These are phyloP conservation scores for Leptographium wingfieldii DNA, from an alignment of 2,329 filamentous ascomycete genomes.

Conservation along the genomic window DNA sequence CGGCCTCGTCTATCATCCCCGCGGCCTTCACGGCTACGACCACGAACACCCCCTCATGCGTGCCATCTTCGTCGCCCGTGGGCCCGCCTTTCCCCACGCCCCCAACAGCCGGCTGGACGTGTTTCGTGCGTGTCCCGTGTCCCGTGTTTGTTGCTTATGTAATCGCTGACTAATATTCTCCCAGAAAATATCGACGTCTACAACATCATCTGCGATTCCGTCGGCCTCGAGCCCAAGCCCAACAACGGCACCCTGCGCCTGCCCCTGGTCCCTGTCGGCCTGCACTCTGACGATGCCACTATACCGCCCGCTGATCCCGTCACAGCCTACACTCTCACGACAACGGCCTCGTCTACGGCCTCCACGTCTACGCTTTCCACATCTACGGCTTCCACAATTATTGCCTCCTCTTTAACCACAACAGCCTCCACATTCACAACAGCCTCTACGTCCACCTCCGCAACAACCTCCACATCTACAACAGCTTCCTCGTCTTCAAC, in stretches of 20 bases:
- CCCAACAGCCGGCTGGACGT: slow-evolving; percentile 66
- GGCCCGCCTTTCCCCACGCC: slow-evolving; percentile 80
- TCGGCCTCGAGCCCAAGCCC: slow-evolving; percentile 57
- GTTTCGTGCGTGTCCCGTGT: slow-evolving; percentile 57
- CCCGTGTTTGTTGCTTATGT: background rate
- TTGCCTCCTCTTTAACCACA: background rate
- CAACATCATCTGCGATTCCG: slow-evolving; percentile 82
- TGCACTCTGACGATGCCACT: slow-evolving; percentile 28
- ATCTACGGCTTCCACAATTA: background rate
- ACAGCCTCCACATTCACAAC: no score
- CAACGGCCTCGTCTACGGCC: slow-evolving; percentile 5
- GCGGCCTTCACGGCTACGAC: slow-evolving; percentile 87
- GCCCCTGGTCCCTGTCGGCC: slow-evolving; percentile 50
- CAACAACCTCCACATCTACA: no score
- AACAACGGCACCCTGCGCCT: slow-evolving; percentile 83
- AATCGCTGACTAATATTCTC: background rate
- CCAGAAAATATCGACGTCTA: slow-evolving; percentile 90
- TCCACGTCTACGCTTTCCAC: no score
- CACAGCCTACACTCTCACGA: slow-evolving; percentile 14
- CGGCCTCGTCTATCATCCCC: slow-evolving; percentile 60
- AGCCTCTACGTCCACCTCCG: no score
- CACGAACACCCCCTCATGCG: slow-evolving; percentile 91
- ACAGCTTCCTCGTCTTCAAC: background rate
- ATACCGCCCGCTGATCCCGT: slow-evolving; percentile 38
- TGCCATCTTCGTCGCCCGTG: slow-evolving; percentile 84